Base-by-base conservation (phyloP, 352 stramenopile species). In the Phytophthora agathidicida region DNA sequence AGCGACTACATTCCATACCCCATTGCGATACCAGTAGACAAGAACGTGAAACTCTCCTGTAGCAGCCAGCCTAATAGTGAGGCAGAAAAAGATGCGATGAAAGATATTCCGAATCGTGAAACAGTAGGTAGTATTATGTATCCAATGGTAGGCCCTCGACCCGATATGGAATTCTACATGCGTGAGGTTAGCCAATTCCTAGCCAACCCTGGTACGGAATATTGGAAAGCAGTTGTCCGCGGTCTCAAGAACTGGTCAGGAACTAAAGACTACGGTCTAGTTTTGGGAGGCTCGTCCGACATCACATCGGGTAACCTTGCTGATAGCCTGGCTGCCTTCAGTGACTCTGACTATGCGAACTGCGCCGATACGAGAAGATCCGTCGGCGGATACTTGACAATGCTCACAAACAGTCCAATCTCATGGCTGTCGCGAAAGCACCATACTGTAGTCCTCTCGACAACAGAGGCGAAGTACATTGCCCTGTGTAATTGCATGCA, bases 171-270 rank as follows among this genome's bases (percentile, higher is more conserved):
- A 28, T 31, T 13, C 17, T 39, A 20, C 17, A 20, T 56, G 16
- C 14, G 33, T 17, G 47, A 46, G 7, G 33, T 46, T 0, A 56
- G 47, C 6, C 47, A 47, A 30, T 55, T 56, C 23, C 24, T 31
- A 28, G 24, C 26, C 0, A 28, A 56, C 17, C 26, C 47, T 24
- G 41, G 14, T 3, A 48, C n/a, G 7, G n/a, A n/a, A 23, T n/a
- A 48, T 16, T 48, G 41, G 24, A 48, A 48, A 26, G 41, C 41
- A 11, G 41, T 36, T 1, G 16, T 24, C n/a, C 10, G 37, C n/a
- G 37, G 22, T 14, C 20, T 30, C 9, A 30, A 30, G 10, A 31
- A 45, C 22, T n/a, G 23, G 11, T 27, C 37, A 3, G 37, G 22
- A 10, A 45, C 37, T 9, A 31, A 11, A 20, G 20, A 30, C 22